Base-by-base conservation (phyloP, 768 basidiomycete species). In the Brasilioporus rufonigricans region DNA sequence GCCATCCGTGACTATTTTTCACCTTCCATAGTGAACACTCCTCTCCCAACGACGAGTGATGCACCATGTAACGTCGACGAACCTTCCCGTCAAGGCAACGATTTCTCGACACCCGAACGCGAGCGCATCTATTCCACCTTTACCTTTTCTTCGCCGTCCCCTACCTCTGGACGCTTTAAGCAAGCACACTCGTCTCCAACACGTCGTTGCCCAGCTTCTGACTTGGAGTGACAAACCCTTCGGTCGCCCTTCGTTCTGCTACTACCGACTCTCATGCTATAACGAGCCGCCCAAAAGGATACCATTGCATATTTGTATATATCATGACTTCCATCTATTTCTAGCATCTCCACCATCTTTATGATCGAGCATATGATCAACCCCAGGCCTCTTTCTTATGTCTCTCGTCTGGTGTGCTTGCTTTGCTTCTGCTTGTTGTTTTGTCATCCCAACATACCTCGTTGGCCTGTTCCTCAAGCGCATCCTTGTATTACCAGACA, bases 71-170 rank as follows among this genome's bases (percentile, higher is more conserved):
- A 62, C 50, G 49, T 56, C 43, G 67, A 75, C 10, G 84, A 85
- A 58, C 78, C 81, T 18, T 87, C 87, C 6, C 83, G 84, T 19
- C 86, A 87, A 60, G 77, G 84, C 60, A 84, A 81, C 24, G 67
- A 74, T n/a, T 84, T 89, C 59, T 82, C 85, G 18, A 89, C 89
- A 5, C 88, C 89, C 5, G 86, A 91, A 63, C 83, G 87, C 62
- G 83, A 84, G 64, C 79, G 76, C 56, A 84, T 85, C 56, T 89
- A 87, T 66, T 77, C 86, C 21, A 78, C 87, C 5, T 91, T 91
- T 66, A 91, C 89, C 4, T 91, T 91, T 73, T 80, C 84, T 16
- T 85, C 87, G 1, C 89, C 89, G 8, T 86, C 86, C 1, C 83
- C 81, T 11, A 75, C 81, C 1, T 77, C 80, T 49, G 73, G 80